These are phyloP conservation scores for Phlyctochytrium bullatum DNA, from an alignment of 192 early-diverging fungal species.

Conservation along the genomic window DNA sequence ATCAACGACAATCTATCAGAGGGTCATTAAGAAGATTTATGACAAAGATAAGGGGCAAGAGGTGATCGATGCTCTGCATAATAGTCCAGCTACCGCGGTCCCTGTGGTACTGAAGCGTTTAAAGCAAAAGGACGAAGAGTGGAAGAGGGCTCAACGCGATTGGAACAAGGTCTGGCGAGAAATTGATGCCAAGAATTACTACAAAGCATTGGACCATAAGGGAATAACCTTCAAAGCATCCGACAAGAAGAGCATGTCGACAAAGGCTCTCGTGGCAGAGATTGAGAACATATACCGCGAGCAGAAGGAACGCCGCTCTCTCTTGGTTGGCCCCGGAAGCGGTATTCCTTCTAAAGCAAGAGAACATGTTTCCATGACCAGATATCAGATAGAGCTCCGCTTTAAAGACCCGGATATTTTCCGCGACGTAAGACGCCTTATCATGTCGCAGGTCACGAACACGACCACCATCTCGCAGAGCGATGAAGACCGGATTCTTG, in stretches of 20 bases:
- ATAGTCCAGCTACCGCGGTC: conserved; percentile 85
- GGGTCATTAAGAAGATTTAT: conserved; percentile 95
- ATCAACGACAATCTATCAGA: conserved; percentile 83
- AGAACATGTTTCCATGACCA: conserved; percentile 15
- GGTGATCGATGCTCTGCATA: conserved; percentile 88
- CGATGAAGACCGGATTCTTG: conserved; percentile 74
- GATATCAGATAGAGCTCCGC: conserved; percentile 79
- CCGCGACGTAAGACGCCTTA: conserved; percentile 71
- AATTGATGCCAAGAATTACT: conserved; percentile 88
- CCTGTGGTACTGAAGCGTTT: conserved; percentile 92
- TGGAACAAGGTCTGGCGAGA: conserved; percentile 98
- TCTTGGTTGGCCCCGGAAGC: conserved; percentile 17
- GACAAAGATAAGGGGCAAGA: conserved; percentile 82
- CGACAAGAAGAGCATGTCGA: conserved; percentile 77
- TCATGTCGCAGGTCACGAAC: conserved; percentile 72
- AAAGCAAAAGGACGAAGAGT: conserved; percentile 99
- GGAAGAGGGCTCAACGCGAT: conserved; percentile 88
- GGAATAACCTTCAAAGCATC: conserved; percentile 83
- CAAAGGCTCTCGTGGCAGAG: conserved; percentile 78
- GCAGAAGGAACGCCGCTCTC: conserved; percentile 60
- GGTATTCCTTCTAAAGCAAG: conserved; percentile 24
- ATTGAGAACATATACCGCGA: conserved; percentile 85
- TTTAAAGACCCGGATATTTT: conserved; percentile 77
- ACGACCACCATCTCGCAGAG: conserved; percentile 48
- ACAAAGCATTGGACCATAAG: conserved; percentile 93